Base-by-base conservation (phyloP, 2,329 filamentous ascomycete genomes). In the Annulohypoxylon truncatum region DNA sequence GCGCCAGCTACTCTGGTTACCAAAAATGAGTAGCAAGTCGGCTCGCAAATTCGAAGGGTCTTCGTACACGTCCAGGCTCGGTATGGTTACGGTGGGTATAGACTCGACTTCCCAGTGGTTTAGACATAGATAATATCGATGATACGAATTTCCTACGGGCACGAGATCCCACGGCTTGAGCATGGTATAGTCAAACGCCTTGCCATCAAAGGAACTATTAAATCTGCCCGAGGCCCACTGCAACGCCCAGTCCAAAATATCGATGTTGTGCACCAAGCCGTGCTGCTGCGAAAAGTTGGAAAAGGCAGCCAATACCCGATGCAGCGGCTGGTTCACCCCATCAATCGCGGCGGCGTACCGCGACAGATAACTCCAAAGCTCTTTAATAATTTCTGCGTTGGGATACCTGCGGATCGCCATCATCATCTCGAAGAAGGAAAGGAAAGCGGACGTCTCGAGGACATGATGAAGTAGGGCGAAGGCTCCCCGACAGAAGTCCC, bases 41-140 rank as follows among this genome's bases (percentile, higher is more conserved):
- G 71, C 73, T 4, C 73, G 69, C 6, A 75, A 18, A 33, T 71
- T 66, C 47, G 69, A 73, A 35, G 68, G 65, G n/a, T 71, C 68
- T 28, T 65, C 59, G 38, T 46, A 57, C 22, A 53, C 66, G 7
- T 69, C 71, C 2, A 71, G 57, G 18, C 62, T 65, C 20, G 67
- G 69, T 50, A 74, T 68, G 4, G 69, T 71, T 13, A 70, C 73
- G 2, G 64, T 68, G 3, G 73, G 67, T 61, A 75, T 75, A 6
- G 47, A 50, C 13, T 74, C 72, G 13, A 66, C 67, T 24, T 70
- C 62, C 73, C 73, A 75, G n/a, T 51, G 24, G 12, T 66, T 64
- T n/a, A 73, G 64, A 24, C 67, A 74, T n/a, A 75, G 59, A 50
- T 75, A 75, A 33, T 74, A 75, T 8, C 73, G 66, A 40, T 75